phyloP scores from a whole-genome alignment of 495 filamentous ascomycete genomes.

The Neohortaea acidophila region DNA sequence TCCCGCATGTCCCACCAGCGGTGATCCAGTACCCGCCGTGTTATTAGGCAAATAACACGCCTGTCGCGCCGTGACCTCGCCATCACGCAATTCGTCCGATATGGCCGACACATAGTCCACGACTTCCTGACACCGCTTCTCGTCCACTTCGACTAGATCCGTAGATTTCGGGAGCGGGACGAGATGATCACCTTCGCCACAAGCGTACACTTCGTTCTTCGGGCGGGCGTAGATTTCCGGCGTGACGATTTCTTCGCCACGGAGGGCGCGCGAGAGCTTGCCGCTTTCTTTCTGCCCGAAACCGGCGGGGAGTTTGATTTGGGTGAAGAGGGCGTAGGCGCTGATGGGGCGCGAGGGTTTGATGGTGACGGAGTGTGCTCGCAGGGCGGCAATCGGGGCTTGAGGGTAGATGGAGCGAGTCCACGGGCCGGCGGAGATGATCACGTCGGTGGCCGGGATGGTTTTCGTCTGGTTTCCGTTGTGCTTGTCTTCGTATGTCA shows the following conservation, averaged over 20 bases:
- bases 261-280: constrained; percentile 20
- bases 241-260: constrained; percentile 40
- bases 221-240: constrained; percentile 93
- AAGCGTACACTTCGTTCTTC: constrained; percentile 79
- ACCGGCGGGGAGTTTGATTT: constrained; percentile 58
- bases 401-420: constrained; percentile 56
- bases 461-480: constrained; percentile 38
- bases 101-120: constrained; percentile 65
- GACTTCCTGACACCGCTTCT: constrained; percentile 70
- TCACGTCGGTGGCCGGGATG: constrained; percentile 60
- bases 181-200: constrained; percentile 69
- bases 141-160: constrained; percentile 63
- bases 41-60: constrained; percentile 88
- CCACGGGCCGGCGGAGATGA: constrained; percentile 86
- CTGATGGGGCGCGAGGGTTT: constrained; percentile 56
- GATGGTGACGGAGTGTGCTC: constrained; percentile 87
- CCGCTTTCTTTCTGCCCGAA: constrained; percentile 29
- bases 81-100: constrained; percentile 58
- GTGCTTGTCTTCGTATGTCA: constrained; percentile 43
- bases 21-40: constrained; percentile 45
- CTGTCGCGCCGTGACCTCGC: constrained; percentile 65
- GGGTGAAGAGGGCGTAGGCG: constrained; percentile 80
- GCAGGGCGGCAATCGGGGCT: constrained; percentile 62
- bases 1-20: constrained; percentile 62
- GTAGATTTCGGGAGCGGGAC: constrained; percentile 63